Percentiles rank a stretch among this genome's conserved stretches.
Conservation (phyloP, 805 yeast genomes). For the Starmerella potacharoeniae region DNA sequence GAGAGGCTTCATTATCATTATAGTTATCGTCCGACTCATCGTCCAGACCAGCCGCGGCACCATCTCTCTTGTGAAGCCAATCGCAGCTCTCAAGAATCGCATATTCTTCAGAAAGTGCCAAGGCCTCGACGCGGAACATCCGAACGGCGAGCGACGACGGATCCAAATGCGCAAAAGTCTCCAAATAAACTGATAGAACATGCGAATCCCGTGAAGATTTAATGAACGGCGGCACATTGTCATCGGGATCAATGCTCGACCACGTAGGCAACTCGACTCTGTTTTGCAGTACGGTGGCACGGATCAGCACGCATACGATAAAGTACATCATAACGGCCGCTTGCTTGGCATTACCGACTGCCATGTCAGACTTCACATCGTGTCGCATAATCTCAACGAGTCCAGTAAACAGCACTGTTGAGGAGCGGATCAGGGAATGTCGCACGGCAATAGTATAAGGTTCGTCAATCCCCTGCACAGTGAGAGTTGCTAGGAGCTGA, state of each 20-base stretch:
- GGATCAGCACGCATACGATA: neutral
- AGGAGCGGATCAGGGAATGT: neutral
- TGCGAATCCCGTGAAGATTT: neutral
- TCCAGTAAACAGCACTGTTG: neutral
- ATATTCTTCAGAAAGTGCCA: neutral
- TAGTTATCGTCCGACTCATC: constrained; percentile 5
- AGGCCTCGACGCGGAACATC: neutral
- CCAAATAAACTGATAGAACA: neutral
- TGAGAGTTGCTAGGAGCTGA: neutral
- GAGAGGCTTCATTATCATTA: neutral
- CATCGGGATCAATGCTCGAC: neutral
- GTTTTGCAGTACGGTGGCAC: neutral
- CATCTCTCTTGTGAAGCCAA: neutral
- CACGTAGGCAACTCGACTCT: neutral
- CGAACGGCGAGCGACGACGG: neutral
- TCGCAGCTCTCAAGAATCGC: neutral
- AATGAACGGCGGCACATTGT: neutral
- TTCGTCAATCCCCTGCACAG: neutral
- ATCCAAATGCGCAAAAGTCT: neutral
- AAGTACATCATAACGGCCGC: neutral
- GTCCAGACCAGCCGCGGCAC: neutral
- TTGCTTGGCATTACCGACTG: neutral
- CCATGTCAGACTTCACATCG: neutral
- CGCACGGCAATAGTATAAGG: neutral
- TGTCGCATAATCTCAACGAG: neutral